Conservation (phyloP, 345 rosid species). For the Ceriops tagal region DNA sequence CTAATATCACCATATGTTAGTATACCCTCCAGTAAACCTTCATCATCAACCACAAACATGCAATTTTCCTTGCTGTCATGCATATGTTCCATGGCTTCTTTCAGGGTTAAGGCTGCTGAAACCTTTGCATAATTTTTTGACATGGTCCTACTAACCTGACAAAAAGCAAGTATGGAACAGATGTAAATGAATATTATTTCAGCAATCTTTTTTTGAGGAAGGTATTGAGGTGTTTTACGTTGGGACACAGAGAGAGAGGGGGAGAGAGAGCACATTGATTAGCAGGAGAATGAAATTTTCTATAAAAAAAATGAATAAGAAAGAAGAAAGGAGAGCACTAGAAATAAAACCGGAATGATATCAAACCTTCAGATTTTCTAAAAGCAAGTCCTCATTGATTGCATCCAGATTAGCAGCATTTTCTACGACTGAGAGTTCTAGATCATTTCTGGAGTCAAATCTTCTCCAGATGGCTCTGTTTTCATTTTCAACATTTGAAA, state of each 20-base stretch:
- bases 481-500: slow-evolving; percentile 52
- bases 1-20: slow-evolving; percentile 74
- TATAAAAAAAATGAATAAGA: not conserved
- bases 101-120: slow-evolving; percentile 46
- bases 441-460: slow-evolving; percentile 40
- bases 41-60: slow-evolving; percentile 66
- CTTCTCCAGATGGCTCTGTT: slow-evolving; percentile 42
- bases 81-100: slow-evolving; percentile 75
- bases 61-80: slow-evolving; percentile 64
- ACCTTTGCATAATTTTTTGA: slow-evolving; percentile 71
- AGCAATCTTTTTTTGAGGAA: too few relatives aligned
- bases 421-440: slow-evolving; percentile 59
- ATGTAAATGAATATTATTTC: too few relatives aligned
- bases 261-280: too few relatives aligned
- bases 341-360: not conserved
- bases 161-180: slow-evolving; percentile 11
- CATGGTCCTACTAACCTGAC: slow-evolving; percentile 73
- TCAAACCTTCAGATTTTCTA: slow-evolving; percentile 68
- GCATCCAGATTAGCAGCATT: slow-evolving; percentile 47
- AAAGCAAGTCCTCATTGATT: slow-evolving; percentile 58
- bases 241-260: too few relatives aligned
- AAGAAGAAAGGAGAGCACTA: not conserved
- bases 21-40: slow-evolving; percentile 75
- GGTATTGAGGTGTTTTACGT: too few relatives aligned
- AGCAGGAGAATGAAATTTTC: not conserved